Conservation (phyloP, 805 yeast species). For the Yamadazyma sp. region DNA sequence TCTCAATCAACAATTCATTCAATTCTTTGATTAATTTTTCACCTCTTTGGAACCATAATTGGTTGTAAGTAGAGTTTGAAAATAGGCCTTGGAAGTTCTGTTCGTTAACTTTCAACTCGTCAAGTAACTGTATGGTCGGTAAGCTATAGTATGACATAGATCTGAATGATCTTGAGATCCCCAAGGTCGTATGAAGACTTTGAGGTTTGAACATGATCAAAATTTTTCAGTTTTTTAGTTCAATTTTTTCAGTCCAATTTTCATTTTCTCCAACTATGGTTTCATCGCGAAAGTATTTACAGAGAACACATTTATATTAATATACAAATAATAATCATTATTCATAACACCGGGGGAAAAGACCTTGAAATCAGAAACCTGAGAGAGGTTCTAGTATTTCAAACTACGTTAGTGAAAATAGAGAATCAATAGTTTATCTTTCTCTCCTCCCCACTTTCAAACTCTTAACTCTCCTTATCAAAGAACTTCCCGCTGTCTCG, state of each 20-base stretch:
- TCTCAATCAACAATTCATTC: slow-evolving; percentile 32
- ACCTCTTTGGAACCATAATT: slow-evolving; percentile 43
- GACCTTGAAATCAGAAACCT: neutral
- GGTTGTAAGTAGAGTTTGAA: slow-evolving; percentile 29
- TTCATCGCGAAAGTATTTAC: slow-evolving; percentile 4
- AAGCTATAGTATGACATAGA: slow-evolving; percentile 23
- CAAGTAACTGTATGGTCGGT: slow-evolving; percentile 33
- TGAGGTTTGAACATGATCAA: slow-evolving; percentile 6
- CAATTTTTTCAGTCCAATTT: slow-evolving; percentile 6
- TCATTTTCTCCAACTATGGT: too few relatives aligned
- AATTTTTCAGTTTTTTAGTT: slow-evolving; percentile 3
- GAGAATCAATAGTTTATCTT: slow-evolving; percentile 9
- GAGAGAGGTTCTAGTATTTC: too few relatives aligned
- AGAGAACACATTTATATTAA: slow-evolving; percentile 8
- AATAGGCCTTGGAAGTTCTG: slow-evolving; percentile 36
- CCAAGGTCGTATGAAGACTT: neutral
- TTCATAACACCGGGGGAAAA: slow-evolving; percentile 5
- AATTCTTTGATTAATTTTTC: slow-evolving; percentile 32
- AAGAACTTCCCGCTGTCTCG: slow-evolving; percentile 45
- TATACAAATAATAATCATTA: slow-evolving; percentile 11
- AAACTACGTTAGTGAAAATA: too few relatives aligned
- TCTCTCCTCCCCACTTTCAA: slow-evolving; percentile 68
- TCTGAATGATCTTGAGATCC: slow-evolving; percentile 1
- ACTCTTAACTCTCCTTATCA: slow-evolving; percentile 85
- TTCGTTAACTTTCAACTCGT: slow-evolving; percentile 25